Evolutionary conservation across 768 basidiomycete genomes (phyloP).

Genomic region (Mrakia blollopis): DNA sequence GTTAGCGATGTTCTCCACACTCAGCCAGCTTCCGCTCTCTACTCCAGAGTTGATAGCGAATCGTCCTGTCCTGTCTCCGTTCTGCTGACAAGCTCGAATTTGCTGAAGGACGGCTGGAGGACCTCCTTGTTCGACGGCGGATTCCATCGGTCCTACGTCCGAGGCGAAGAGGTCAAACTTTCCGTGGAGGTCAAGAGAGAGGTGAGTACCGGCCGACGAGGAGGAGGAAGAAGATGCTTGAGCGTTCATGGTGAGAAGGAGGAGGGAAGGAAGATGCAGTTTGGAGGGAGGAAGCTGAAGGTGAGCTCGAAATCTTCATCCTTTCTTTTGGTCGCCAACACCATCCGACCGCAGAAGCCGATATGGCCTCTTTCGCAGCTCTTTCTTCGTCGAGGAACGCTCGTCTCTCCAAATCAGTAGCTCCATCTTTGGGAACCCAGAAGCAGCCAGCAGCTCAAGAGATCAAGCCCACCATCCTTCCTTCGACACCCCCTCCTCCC

Average conservation of each 20-base stretch:
- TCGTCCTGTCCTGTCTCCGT: conserved; percentile 6
- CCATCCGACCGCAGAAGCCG: background rate
- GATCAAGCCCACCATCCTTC: background rate
- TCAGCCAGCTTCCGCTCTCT: conserved; percentile 10
- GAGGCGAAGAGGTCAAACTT: conserved; percentile 10
- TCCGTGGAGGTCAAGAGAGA: conserved; percentile 3
- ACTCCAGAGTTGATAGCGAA: conserved; percentile 3
- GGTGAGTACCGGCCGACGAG: background rate
- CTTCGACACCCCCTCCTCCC: background rate
- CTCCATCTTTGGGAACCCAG: background rate
- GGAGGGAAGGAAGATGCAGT: background rate
- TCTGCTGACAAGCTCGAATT: conserved; percentile 8
- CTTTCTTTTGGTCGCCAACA: background rate
- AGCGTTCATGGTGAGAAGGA: background rate
- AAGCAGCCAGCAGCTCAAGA: background rate
- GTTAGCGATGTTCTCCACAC: conserved; percentile 7
- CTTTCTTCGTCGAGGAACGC: conserved; percentile 23
- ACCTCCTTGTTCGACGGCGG: background rate
- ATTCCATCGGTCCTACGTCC: conserved; percentile 6
- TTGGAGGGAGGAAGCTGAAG: background rate
- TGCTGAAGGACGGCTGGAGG: conserved; percentile 1
- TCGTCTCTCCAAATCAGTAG: background rate
- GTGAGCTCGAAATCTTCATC: conserved; percentile 7
- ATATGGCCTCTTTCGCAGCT: conserved; percentile 31
- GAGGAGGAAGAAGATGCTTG: conserved; percentile 3